Conservation (phyloP, 1,139 yeast genomes). For the Candida buenavistaensis region DNA sequence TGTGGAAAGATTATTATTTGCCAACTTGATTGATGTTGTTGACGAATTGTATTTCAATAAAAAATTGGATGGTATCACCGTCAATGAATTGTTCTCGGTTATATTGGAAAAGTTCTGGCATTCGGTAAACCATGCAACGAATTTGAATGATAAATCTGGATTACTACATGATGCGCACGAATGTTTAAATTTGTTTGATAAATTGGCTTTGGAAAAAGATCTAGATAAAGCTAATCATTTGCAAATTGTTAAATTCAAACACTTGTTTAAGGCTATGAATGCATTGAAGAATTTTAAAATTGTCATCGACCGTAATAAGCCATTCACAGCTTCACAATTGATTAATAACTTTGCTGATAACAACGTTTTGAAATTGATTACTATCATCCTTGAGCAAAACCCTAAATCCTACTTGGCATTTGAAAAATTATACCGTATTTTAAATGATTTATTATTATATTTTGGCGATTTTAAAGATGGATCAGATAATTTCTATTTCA, state of each 20-base stretch:
- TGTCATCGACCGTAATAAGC: constrained; percentile 32
- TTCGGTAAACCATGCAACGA: constrained; percentile 49
- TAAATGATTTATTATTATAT: constrained; percentile 37
- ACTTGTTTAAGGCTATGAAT: constrained; percentile 28
- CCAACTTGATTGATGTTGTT: constrained; percentile 36
- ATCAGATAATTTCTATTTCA: constrained; percentile 21
- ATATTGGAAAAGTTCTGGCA: constrained; percentile 52
- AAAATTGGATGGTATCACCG: constrained; percentile 17
- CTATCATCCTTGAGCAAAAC: constrained; percentile 54
- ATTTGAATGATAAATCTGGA: constrained; percentile 50
- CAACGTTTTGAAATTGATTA: constrained; percentile 28
- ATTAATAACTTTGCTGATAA: constrained; percentile 23
- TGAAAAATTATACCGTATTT: constrained; percentile 41
- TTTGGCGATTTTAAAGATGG: constrained; percentile 14
- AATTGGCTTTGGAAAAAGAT: constrained; percentile 13
- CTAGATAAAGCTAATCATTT: constrained; percentile 15
- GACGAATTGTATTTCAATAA: constrained; percentile 18
- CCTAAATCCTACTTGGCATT: constrained; percentile 52
- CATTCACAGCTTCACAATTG: constrained; percentile 31
- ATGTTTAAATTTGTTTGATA: constrained; percentile 39
- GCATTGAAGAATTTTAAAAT: constrained; percentile 37
- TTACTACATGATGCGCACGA: constrained; percentile 41
- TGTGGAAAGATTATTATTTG: constrained; percentile 38
- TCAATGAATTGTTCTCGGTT: constrained; percentile 20
- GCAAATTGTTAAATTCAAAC: constrained; percentile 27